Percentiles rank a stretch among this genome's conserved stretches.
phyloP scores from a whole-genome alignment of 2,329 filamentous ascomycete genomes.

The Canariomyces notabilis region DNA sequence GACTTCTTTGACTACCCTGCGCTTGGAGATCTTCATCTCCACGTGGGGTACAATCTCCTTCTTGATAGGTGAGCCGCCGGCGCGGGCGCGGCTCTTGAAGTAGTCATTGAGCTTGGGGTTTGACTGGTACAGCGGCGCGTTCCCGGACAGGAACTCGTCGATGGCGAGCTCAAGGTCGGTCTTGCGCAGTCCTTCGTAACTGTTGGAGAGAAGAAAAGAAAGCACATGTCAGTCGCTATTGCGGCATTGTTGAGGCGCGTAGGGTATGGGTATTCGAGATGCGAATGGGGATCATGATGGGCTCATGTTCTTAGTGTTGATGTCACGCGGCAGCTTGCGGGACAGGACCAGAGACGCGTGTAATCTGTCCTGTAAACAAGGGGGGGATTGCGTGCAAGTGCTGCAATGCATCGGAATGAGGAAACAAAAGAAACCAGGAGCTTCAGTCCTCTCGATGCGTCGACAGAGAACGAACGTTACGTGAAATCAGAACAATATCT shows the following conservation, averaged over 20 bases:
- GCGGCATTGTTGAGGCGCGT: conserved; percentile 5
- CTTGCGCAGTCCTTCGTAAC: conserved; percentile 69
- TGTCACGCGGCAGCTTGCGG: neutral
- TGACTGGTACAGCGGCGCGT: conserved; percentile 59
- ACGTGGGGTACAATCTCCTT: conserved; percentile 35
- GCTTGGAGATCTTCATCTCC: conserved; percentile 43
- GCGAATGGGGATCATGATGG: neutral
- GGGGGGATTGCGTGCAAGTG: neutral
- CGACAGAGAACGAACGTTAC: neutral
- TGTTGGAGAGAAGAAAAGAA: too few relatives aligned
- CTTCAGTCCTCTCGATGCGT: neutral
- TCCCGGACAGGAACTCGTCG: conserved; percentile 66
- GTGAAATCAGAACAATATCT: conserved; percentile 3
- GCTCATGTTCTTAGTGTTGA: too few relatives aligned
- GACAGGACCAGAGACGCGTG: neutral
- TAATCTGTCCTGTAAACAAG: neutral
- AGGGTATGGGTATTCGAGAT: neutral
- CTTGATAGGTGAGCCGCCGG: conserved; percentile 58
- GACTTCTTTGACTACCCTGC: conserved; percentile 43
- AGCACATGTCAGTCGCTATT: conserved; percentile 10
- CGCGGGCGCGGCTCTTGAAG: conserved; percentile 63
- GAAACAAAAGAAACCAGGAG: neutral
- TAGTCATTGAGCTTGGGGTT: conserved; percentile 67
- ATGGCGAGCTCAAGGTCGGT: conserved; percentile 70
- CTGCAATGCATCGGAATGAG: neutral